Base-by-base conservation (phyloP, 306 rosid genomes). In the Hippophae tibetana region DNA sequence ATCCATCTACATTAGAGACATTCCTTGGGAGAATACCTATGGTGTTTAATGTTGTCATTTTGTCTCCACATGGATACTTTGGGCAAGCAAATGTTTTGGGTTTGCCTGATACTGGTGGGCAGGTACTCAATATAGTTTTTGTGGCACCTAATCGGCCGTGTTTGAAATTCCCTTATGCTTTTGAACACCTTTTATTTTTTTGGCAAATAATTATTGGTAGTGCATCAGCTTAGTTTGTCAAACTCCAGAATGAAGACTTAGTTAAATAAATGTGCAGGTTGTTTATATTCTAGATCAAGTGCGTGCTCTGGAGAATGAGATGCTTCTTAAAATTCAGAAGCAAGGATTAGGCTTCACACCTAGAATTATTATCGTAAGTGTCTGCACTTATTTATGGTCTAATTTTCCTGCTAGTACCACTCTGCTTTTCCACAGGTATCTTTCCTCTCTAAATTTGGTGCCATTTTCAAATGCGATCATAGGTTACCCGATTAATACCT, bases 61-160 rank as follows among this genome's bases (percentile, higher is more conserved):
- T 92, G 54, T 92, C 98, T 71, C 95, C 95, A 14, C 96, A 90
- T 56, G 96, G 96, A 49, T 87, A 74, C 86, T 92, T 87, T 60
- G 96, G 95, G 62, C 98, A 92, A 78, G 96, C 95, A 65, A 92
- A 92, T 71, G 98, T 92, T 54, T 72, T 92, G 47, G 98, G 98
- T 68, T 79, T 92, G 76, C 98, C 95, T 0, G 98, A 92, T 81
- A 92, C 96, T n/a, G 98, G 98, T 47, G 96, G 95, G 26, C 98
- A 92, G 96, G 98, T 87, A 85, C 56, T 67, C 9, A 51, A 62
- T 56, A 51, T 42, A 8, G 52, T 43, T 55, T 64, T 6, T 25
- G 41, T 6, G 18, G 44, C 44, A 54, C 58, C 42, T 13, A 43
- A 42, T 31, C 14, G 10, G 5, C 26, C 26, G 5, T 50, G 44